Evolutionary conservation across 164 flowering plant genomes (phyloP).

Genomic region (Warburgia ugandensis): DNA sequence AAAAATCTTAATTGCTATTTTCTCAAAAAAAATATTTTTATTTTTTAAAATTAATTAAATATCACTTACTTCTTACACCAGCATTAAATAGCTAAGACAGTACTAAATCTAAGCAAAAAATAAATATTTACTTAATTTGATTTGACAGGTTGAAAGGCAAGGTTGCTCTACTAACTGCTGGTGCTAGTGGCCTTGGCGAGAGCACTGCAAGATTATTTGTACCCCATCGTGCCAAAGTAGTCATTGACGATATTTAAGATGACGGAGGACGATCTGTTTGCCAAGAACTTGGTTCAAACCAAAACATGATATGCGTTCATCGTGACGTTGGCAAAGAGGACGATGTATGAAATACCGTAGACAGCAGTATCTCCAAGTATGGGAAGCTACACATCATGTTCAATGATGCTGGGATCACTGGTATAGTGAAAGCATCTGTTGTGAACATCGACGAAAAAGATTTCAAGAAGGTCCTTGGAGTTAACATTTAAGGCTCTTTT

Average conservation of each 20-base stretch:
- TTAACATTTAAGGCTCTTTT: slow-evolving; percentile 1
- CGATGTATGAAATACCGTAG: slow-evolving; percentile 16
- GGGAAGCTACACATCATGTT: slow-evolving; percentile 23
- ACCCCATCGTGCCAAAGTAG: slow-evolving; percentile 8
- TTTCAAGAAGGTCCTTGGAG: slow-evolving; percentile 1
- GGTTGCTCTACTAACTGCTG: slow-evolving; percentile 17
- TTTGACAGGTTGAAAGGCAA: slow-evolving; percentile 17
- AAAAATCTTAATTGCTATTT: too few species aligned
- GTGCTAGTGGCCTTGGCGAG: slow-evolving; percentile 17
- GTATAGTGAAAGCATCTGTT: background rate
- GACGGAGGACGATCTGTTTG: slow-evolving; percentile 20
- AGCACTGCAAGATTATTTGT: slow-evolving; percentile 11
- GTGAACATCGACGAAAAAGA: slow-evolving; percentile 1
- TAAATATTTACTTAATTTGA: background rate
- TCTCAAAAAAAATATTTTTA: too few species aligned
- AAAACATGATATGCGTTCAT: slow-evolving; percentile 9
- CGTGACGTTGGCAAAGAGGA: slow-evolving; percentile 28
- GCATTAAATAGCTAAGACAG: too few species aligned
- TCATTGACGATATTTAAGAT: slow-evolving; percentile 23
- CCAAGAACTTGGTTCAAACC: too few species aligned
- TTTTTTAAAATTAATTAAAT: too few species aligned
- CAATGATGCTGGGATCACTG: slow-evolving; percentile 27
- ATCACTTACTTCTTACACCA: too few species aligned
- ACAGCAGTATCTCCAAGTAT: slow-evolving; percentile 10
- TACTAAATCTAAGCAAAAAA: too few species aligned